Evolutionary conservation across 495 filamentous ascomycete species (phyloP).

Genomic region (Annulohypoxylon moriforme): DNA sequence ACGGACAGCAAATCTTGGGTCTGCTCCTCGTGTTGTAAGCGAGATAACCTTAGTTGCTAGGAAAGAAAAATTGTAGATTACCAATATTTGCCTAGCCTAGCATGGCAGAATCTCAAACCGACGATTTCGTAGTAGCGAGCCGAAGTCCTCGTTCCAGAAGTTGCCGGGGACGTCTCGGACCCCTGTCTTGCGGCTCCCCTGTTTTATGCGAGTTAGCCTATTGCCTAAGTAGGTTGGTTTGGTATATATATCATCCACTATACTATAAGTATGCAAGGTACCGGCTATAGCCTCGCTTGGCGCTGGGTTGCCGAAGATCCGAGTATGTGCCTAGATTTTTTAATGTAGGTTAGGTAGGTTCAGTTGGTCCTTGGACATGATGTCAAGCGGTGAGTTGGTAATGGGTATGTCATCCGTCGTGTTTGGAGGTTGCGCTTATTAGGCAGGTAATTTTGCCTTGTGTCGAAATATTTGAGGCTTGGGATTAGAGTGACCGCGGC

Average conservation of each 20-base stretch:
- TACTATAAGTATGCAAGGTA: background rate
- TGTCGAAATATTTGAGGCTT: background rate
- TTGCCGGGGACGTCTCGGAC: constrained; percentile 21
- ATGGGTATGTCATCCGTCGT: background rate
- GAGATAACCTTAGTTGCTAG: background rate
- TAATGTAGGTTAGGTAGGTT: no score
- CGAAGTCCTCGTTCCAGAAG: constrained; percentile 1
- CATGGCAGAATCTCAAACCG: constrained; percentile 16
- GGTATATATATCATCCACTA: background rate
- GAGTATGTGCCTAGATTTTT: background rate
- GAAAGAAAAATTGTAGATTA: background rate
- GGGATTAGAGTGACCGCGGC: background rate
- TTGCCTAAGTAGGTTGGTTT: background rate
- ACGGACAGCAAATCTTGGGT: constrained; percentile 13
- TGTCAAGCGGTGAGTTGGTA: background rate
- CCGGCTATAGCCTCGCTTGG: background rate
- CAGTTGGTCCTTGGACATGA: background rate
- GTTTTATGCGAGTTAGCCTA: constrained; percentile 16
- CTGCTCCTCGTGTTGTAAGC: background rate
- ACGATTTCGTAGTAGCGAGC: constrained; percentile 8
- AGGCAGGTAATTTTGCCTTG: background rate
- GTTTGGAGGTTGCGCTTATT: background rate
- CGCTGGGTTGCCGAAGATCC: background rate
- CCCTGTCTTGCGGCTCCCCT: constrained; percentile 39
- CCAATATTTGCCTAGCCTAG: background rate